Percentiles rank a stretch among this genome's conserved stretches.
phyloP scores from a whole-genome alignment of 1,284 basidiomycete genomes.

The Heliocybe sulcata region DNA sequence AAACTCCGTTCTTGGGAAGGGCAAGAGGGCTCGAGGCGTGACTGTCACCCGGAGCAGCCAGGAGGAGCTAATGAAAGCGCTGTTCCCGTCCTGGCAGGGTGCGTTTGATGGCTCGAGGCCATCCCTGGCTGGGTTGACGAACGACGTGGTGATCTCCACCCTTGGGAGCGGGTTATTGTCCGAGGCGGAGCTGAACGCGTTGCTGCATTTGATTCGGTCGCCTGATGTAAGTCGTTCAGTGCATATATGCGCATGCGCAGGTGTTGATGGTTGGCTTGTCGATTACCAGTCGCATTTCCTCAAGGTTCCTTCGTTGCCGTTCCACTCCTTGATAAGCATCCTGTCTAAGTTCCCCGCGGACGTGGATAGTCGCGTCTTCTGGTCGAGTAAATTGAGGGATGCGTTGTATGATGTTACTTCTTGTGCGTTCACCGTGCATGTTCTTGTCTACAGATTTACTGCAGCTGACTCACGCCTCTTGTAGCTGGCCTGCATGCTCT shows the following conservation, averaged over 20 bases:
- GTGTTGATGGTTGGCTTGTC: constrained; percentile 1
- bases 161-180: constrained; percentile 58
- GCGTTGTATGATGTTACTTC: no score
- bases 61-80: constrained; percentile 69
- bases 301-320: constrained; percentile 74
- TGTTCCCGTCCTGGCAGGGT: constrained; percentile 76
- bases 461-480: no score
- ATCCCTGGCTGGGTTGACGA: constrained; percentile 51
- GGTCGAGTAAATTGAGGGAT: constrained; percentile 53
- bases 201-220: constrained; percentile 61
- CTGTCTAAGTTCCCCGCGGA: constrained; percentile 70
- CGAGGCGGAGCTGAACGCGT: constrained; percentile 52
- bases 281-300: constrained; percentile 72
- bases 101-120: constrained; percentile 63
- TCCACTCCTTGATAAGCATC: constrained; percentile 64
- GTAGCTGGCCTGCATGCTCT: constrained; percentile 28
- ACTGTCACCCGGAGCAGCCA: constrained; percentile 72
- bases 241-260: constrained; percentile 3
- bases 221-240: constrained; percentile 71
- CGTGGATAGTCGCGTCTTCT: constrained; percentile 59
- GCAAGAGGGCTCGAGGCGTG: constrained; percentile 69
- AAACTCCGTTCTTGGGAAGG: constrained; percentile 64
- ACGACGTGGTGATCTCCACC: constrained; percentile 44
- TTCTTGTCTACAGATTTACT: no score
- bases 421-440: no score